Evolutionary conservation across 2,329 filamentous ascomycete genomes (phyloP).

Genomic region (Neoarthrinium moseri): DNA sequence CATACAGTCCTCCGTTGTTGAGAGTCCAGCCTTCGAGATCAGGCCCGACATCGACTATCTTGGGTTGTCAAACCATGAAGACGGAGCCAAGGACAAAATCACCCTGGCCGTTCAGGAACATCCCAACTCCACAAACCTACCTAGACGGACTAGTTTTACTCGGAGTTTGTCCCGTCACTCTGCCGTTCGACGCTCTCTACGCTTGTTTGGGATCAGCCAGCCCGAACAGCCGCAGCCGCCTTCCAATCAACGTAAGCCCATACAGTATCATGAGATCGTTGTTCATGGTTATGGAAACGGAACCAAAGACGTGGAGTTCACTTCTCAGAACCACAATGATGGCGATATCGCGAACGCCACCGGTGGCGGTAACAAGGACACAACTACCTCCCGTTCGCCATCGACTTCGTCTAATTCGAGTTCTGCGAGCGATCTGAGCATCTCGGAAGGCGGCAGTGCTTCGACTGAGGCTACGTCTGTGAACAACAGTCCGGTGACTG

Average conservation of each 20-base stretch:
- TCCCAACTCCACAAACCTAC: conserved; percentile 6
- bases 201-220: conserved; percentile 17
- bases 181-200: conserved; percentile 28
- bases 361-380: neutral
- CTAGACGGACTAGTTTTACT: conserved; percentile 25
- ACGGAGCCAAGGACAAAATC: conserved; percentile 7
- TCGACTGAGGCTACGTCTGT: conserved; percentile 19
- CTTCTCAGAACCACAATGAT: neutral
- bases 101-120: too few relatives aligned
- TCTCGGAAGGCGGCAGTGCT: conserved; percentile 16
- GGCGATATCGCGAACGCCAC: neutral
- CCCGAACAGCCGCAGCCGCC: too few relatives aligned
- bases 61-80: conserved; percentile 37
- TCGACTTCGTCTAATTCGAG: conserved; percentile 13
- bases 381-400: conserved; percentile 1
- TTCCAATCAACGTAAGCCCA: conserved; percentile 13
- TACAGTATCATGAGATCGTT: conserved; percentile 48
- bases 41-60: conserved; percentile 58
- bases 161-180: conserved; percentile 28
- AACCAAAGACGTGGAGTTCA: conserved; percentile 35
- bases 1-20: conserved; percentile 10
- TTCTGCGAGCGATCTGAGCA: conserved; percentile 12
- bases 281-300: conserved; percentile 55
- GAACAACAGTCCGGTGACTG: neutral
- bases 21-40: conserved; percentile 40